phyloP scores from a whole-genome alignment of 2,329 filamentous ascomycete genomes.

The Cordyceps pruinosa region DNA sequence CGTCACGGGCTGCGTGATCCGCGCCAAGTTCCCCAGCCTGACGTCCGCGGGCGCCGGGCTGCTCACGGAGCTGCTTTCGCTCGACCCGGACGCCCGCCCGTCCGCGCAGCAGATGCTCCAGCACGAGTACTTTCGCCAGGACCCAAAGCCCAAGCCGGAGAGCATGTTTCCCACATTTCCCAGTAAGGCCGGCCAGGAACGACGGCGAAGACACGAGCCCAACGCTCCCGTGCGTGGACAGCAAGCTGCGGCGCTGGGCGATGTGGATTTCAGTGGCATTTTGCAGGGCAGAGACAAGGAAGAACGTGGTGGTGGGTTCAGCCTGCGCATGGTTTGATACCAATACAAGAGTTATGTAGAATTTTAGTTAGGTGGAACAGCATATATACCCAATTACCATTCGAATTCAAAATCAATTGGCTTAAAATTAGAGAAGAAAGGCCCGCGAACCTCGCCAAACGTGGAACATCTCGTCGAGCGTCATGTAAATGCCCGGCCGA shows the following conservation, averaged over 20 bases:
- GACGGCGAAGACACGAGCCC: constrained; percentile 63
- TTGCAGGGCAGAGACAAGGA: constrained; percentile 61
- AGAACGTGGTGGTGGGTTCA: constrained; percentile 59
- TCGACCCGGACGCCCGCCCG: constrained; percentile 68
- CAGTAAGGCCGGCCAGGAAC: constrained; percentile 88
- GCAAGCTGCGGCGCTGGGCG: constrained; percentile 47
- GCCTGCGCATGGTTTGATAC: constrained; percentile 50
- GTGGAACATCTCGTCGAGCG: background rate
- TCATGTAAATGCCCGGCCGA: background rate
- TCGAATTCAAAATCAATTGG: background rate
- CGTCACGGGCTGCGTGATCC: constrained; percentile 48
- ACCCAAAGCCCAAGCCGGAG: constrained; percentile 82
- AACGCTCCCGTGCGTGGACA: constrained; percentile 77
- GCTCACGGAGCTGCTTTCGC: constrained; percentile 60
- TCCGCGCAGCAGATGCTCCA: constrained; percentile 65
- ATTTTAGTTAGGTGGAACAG: background rate
- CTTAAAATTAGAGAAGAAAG: background rate
- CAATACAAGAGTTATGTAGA: background rate
- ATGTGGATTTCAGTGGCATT: constrained; percentile 62
- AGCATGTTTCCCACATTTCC: constrained; percentile 97
- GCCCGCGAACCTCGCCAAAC: background rate
- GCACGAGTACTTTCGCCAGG: constrained; percentile 81
- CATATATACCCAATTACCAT: constrained; percentile 4
- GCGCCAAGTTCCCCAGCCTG: constrained; percentile 73
- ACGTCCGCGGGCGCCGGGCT: constrained; percentile 67